Conservation (phyloP, 305 asterid genomes). For the Fraxinus sp. region DNA sequence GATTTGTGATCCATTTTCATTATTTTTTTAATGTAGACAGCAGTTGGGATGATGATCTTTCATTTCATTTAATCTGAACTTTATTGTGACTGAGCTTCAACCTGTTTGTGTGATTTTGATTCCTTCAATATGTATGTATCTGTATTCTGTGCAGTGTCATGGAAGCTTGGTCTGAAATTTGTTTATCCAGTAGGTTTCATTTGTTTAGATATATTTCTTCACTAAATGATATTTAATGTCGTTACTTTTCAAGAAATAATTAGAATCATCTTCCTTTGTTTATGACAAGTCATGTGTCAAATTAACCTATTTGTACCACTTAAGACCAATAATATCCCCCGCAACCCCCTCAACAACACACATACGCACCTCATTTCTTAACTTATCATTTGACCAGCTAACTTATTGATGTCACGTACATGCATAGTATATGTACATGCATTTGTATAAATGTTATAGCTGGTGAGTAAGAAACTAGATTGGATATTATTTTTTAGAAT, state of each 20-base stretch:
- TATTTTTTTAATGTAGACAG: background rate
- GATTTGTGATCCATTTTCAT: background rate
- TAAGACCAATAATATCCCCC: background rate
- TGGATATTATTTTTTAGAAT: no score
- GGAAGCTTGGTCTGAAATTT: background rate
- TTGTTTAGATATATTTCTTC: background rate
- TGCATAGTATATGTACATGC: background rate
- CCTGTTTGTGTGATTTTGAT: constrained; percentile 7
- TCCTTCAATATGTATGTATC: background rate
- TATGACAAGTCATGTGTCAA: background rate
- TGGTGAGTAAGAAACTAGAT: no score
- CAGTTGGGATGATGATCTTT: background rate
- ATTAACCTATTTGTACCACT: background rate
- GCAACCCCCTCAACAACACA: background rate
- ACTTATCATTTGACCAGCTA: background rate
- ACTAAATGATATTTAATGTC: background rate
- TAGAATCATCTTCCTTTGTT: background rate
- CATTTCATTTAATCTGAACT: background rate
- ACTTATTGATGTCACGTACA: background rate
- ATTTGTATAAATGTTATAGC: background rate
- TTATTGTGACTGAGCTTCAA: background rate
- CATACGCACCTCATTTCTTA: background rate
- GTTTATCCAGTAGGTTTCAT: background rate
- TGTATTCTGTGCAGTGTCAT: background rate
- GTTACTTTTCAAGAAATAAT: background rate